Evolutionary conservation across 2,329 filamentous ascomycete genomes (phyloP).

Genomic region (Aspergillus caelatus): DNA sequence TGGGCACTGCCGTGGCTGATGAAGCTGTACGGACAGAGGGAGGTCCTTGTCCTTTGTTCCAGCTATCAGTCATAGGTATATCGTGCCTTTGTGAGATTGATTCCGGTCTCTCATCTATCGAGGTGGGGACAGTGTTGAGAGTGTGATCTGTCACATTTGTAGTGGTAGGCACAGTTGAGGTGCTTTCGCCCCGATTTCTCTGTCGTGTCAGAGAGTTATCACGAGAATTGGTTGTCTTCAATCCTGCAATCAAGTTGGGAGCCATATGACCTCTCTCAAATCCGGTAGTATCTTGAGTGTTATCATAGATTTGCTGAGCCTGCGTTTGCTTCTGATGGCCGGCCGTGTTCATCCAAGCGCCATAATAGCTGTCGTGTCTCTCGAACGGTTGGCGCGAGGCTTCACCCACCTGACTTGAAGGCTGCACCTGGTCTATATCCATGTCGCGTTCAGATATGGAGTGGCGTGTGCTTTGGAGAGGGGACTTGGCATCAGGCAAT

Average conservation of each 20-base stretch:
- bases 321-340: conserved; percentile 25
- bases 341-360: conserved; percentile 54
- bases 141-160: conserved; percentile 38
- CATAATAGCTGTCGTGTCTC: conserved; percentile 48
- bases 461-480: conserved; percentile 39
- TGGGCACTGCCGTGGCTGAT: background rate
- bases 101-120: conserved; percentile 30
- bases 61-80: background rate
- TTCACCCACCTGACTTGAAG: conserved; percentile 12
- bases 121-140: conserved; percentile 37
- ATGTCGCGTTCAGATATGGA: conserved; percentile 26
- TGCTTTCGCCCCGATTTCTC: conserved; percentile 32
- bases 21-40: background rate
- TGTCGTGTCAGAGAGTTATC: conserved; percentile 15
- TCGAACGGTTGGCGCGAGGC: conserved; percentile 20
- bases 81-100: background rate
- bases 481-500: conserved; percentile 52
- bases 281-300: conserved; percentile 7
- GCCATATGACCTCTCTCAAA: conserved; percentile 8
- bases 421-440: conserved; percentile 18
- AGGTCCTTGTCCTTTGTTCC: background rate
- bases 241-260: conserved; percentile 21
- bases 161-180: conserved; percentile 38
- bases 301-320: conserved; percentile 12
- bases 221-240: conserved; percentile 16